These are phyloP conservation scores for Urochloa ruziziensis DNA, from an alignment of 176 grass and related monocot genomes.

Conservation along the genomic window DNA sequence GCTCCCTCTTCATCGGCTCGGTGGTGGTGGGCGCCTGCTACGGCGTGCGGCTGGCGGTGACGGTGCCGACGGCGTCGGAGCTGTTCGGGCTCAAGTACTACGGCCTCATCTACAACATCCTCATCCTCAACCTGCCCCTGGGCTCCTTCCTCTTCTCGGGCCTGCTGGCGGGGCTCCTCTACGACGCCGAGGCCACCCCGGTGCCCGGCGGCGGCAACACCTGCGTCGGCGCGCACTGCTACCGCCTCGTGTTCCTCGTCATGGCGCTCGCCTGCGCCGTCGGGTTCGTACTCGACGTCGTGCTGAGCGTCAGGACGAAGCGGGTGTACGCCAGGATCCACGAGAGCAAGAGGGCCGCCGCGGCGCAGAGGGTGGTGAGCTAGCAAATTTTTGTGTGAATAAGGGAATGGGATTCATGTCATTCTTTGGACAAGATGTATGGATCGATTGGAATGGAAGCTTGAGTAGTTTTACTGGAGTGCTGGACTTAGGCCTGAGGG, in stretches of 20 bases:
- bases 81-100: constrained; percentile 97
- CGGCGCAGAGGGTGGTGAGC: constrained; percentile 29
- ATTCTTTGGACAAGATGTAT: constrained; percentile 10
- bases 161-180: constrained; percentile 84
- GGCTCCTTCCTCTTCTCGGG: constrained; percentile 99
- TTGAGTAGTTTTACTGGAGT: background rate
- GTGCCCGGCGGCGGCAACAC: constrained; percentile 77
- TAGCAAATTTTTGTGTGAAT: constrained; percentile 23
- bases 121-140: constrained; percentile 92
- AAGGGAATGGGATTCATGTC: background rate
- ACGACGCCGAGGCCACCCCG: constrained; percentile 78
- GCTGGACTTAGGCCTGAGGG: background rate
- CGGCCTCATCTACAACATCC: constrained; percentile 98
- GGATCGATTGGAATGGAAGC: constrained; percentile 25
- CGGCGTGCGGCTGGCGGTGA: constrained; percentile 78
- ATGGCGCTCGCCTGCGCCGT: constrained; percentile 74
- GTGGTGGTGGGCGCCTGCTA: constrained; percentile 85
- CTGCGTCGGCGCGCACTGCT: constrained; percentile 87
- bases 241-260: constrained; percentile 74
- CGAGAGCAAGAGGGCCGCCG: constrained; percentile 48
- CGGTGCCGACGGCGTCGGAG: constrained; percentile 87
- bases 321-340: constrained; percentile 78
- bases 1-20: constrained; percentile 86
- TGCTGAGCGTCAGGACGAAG: constrained; percentile 72
- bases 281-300: constrained; percentile 68